Evolutionary conservation across 2,329 filamentous ascomycete genomes (phyloP).

Genomic region (Periglandula ipomoeae): DNA sequence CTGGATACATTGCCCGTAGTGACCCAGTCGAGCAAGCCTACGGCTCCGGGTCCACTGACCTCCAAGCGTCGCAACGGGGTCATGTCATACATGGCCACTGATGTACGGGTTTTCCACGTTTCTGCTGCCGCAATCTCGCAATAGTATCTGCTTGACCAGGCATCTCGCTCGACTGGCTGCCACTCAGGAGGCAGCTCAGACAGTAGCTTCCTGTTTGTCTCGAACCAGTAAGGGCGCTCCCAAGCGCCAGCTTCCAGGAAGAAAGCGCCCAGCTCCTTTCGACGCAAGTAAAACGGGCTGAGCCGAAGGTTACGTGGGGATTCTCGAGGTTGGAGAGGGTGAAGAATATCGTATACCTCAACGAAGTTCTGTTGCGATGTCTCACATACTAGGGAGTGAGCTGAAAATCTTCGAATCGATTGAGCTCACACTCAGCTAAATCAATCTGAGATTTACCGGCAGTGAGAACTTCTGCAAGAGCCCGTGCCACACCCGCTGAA

Average conservation of each 20-base stretch:
- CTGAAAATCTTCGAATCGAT: constrained; percentile 53
- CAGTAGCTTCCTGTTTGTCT: constrained; percentile 43
- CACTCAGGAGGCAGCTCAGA: constrained; percentile 41
- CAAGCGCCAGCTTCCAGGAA: constrained; percentile 52
- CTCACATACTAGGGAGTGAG: constrained; percentile 48
- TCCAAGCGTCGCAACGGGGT: constrained; percentile 50
- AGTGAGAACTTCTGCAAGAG: constrained; percentile 49
- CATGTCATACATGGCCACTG: constrained; percentile 54
- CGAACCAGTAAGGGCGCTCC: constrained; percentile 56
- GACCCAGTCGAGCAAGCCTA: constrained; percentile 43
- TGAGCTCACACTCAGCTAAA: constrained; percentile 48
- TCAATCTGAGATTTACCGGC: constrained; percentile 46
- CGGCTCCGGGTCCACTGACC: constrained; percentile 47
- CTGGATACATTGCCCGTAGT: constrained; percentile 40
- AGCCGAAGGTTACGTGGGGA: constrained; percentile 50
- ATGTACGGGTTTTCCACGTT: constrained; percentile 56
- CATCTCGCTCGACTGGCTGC: constrained; percentile 45
- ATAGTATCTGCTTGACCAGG: constrained; percentile 48
- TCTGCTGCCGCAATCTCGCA: constrained; percentile 51
- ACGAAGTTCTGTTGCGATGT: constrained; percentile 53
- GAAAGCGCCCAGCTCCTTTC: constrained; percentile 45
- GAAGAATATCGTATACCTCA: constrained; percentile 56
- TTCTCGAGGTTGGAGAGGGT: constrained; percentile 47
- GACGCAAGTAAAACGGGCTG: constrained; percentile 47
- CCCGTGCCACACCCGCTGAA: constrained; percentile 52